Evolutionary conservation across 1,139 yeast genomes (phyloP), one percentile per base, ranked within the genome.

Genomic region (Debaryomyces subglobosus): DNA sequence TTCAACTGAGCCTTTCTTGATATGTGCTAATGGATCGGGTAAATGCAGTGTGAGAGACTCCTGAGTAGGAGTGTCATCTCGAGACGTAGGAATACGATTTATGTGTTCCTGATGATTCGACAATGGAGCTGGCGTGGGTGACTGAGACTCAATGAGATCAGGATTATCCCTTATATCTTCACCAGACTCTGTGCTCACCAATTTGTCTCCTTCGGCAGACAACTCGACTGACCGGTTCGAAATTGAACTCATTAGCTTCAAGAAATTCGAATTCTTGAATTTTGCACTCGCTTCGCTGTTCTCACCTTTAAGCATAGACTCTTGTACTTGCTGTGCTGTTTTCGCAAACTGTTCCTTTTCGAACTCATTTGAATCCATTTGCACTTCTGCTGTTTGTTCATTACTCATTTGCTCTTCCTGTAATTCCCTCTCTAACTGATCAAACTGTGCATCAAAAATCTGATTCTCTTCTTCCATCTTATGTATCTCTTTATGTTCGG

Each of bases 21-120:
- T 64, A 52, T 76, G 81, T 1, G 79, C 77, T 47, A 76, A 61
- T 0, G 81, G 81, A 51, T 76, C 81, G 2, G 80, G 79, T 23
- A 75, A 62, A 43, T 60, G 71, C 51, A 63, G 64, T 8, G 51
- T 48, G 10, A 55, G 53, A 10, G 58, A 48, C 30, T 55, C 59
- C 10, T 54, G 56, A 32, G 51, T 51, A 20, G 47, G 40, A 20
- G 15, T 21, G n/a, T 20, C 18, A 8, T 21, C 33, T 5, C 12
- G 41, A 7, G 36, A 35, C 38, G 20, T 13, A 13, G 44, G 43
- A 12, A 29, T 39, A 27, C 16, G 42, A 36, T 35, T 37, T n/a
- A 20, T 13, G 27, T 29, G 12, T 23, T 36, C 37, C 34, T 24
- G 18, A 12, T 9, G 35, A 18, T 18, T 44, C 24, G 21, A 24